Evolutionary conservation across 139 green algal species (phyloP), one percentile per base, ranked within the genome.

Genomic region (Monoraphidium neglectum): DNA sequence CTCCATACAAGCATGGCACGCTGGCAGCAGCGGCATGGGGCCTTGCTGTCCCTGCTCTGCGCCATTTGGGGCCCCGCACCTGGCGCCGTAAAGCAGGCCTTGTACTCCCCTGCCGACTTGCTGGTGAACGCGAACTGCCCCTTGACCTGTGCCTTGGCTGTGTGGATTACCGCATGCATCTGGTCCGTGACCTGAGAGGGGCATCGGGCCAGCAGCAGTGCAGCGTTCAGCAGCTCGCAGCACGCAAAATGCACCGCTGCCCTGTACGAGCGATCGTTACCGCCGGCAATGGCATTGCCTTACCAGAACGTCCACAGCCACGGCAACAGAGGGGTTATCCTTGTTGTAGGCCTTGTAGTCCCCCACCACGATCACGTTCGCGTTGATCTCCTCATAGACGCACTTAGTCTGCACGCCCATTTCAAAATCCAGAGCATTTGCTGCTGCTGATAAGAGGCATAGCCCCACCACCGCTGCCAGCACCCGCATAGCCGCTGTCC

Each of bases 61-160:
- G n/a, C n/a, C n/a, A n/a, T n/a, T n/a, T n/a, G n/a, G n/a, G n/a
- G n/a, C n/a, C n/a, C n/a, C 76, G 10, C 66, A 94, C 90, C 88
- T 71, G 72, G 74, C 0, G 83, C 86, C 2, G 80, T 95, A 77
- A 98, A 98, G 82, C 94, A 98, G 3, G 90, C 86, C 77, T 94
- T 94, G 86, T 96, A 97, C 40, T 97, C 89, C 5, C 94, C 95
- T 37, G 88, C 85, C 35, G 68, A 49, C 23, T 91, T 89, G 36
- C 84, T 83, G 3, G 87, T 95, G 78, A 98, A 97, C 12, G 87
- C 87, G 76, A 97, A 97, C 60, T 96, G 84, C 0, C 87, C 91
- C 30, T 75, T 63, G 33, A 49, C 10, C 51, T 80, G 75, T 47
- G 54, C 75, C 57, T 62, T 68, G 65, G 67, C 62, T 24, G 75